Conservation (phyloP, 1,284 basidiomycete species). For the Ganoderma boninense region DNA sequence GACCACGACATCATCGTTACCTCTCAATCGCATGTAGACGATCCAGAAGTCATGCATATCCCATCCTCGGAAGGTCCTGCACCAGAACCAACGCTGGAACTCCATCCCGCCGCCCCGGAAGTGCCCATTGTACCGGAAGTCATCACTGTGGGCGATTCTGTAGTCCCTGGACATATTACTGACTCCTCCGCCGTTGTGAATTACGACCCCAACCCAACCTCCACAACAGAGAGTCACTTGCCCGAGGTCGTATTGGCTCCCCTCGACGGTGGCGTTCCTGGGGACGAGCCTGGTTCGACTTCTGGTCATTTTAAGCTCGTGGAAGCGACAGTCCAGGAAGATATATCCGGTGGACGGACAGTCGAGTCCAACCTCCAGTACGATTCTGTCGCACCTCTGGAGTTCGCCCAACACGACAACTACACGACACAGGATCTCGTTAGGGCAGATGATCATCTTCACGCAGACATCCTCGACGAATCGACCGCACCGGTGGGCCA, state of each 20-base stretch:
- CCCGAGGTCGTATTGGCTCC: background rate
- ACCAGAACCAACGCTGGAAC: background rate
- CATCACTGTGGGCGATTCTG: background rate
- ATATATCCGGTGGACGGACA: background rate
- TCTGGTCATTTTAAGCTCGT: background rate
- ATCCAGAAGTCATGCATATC: constrained; percentile 16
- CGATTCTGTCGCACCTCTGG: background rate
- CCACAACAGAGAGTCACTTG: background rate
- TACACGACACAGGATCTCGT: background rate
- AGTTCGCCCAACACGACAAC: background rate
- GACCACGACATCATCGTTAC: constrained; percentile 1
- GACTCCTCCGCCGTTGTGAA: background rate
- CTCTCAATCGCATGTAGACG: constrained; percentile 2
- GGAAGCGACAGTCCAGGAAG: background rate
- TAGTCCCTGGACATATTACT: no score
- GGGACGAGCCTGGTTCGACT: background rate
- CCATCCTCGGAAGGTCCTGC: constrained; percentile 14
- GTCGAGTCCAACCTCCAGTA: background rate
- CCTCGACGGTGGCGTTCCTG: background rate
- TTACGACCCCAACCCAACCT: background rate
- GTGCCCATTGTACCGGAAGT: background rate
- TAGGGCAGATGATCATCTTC: background rate
- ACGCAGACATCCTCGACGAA: background rate
- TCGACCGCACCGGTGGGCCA: constrained; percentile 21
- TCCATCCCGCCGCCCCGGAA: background rate